Conservation (phyloP, 169 alveolate species). For the Eimeria maxima region DNA sequence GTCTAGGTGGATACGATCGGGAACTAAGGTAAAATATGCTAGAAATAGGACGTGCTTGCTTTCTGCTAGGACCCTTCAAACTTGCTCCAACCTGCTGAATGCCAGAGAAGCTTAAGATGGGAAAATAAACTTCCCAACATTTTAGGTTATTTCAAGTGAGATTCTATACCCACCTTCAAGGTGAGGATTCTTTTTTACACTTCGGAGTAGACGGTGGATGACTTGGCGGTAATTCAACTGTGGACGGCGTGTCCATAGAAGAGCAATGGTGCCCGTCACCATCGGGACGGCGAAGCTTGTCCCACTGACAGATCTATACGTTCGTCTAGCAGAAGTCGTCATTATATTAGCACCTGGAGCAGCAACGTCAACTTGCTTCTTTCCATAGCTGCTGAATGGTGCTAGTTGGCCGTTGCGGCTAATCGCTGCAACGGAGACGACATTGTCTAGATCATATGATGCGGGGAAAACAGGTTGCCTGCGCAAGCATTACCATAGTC, state of each 20-base stretch:
- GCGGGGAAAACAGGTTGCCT: constrained; percentile 84
- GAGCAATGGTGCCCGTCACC: constrained; percentile 88
- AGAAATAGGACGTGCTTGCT: background rate
- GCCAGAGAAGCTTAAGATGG: background rate
- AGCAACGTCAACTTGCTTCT: constrained; percentile 82
- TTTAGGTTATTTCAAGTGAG: background rate
- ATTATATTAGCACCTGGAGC: constrained; percentile 83
- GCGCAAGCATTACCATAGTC: constrained; percentile 26
- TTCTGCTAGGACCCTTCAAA: background rate
- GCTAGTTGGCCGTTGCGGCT: constrained; percentile 82
- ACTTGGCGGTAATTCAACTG: constrained; percentile 84
- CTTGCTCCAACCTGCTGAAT: background rate
- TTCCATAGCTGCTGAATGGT: constrained; percentile 82
- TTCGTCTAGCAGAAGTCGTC: constrained; percentile 74
- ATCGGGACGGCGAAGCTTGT: constrained; percentile 89
- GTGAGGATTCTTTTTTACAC: constrained; percentile 77
- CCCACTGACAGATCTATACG: constrained; percentile 86
- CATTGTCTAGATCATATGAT: constrained; percentile 81
- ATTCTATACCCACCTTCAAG: constrained; percentile 68
- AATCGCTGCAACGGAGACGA: constrained; percentile 83
- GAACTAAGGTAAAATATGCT: background rate
- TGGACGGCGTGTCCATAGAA: constrained; percentile 86
- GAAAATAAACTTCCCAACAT: background rate
- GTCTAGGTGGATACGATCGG: background rate
- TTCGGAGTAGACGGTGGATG: constrained; percentile 79